A percentile compares a stretch with the other conserved stretches of the same genome.
These are phyloP conservation scores for Somion occarium DNA, from an alignment of 1,284 basidiomycete genomes.

Conservation along the genomic window DNA sequence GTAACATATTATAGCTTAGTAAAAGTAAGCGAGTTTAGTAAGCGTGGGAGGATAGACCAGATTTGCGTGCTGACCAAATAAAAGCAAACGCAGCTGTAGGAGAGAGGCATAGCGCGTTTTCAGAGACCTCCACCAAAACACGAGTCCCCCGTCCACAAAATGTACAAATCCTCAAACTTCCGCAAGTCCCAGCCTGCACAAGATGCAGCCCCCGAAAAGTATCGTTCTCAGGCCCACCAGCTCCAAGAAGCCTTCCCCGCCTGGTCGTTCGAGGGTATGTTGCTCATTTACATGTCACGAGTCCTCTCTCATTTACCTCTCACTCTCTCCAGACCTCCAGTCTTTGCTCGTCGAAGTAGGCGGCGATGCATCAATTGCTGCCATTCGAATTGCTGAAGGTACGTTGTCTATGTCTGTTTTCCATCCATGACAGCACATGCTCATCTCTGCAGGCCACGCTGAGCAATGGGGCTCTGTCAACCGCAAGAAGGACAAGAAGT, in stretches of 20 bases:
- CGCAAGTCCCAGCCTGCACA: constrained; percentile 24
- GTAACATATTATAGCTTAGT: too few relatives aligned
- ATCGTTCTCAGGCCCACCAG: constrained; percentile 47
- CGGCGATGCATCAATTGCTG: constrained; percentile 75
- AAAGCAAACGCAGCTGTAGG: too few relatives aligned
- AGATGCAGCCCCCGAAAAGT: constrained; percentile 34
- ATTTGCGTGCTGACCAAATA: too few relatives aligned
- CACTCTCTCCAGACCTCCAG: constrained; percentile 55
- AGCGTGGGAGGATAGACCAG: too few relatives aligned
- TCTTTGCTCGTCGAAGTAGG: constrained; percentile 68
- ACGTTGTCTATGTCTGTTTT: constrained; percentile 15
- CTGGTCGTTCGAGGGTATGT: constrained; percentile 73
- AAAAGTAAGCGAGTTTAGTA: too few relatives aligned
- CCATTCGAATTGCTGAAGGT: constrained; percentile 80
- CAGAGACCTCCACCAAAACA: too few relatives aligned
- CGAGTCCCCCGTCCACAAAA: constrained; percentile 20
- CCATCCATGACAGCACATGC: constrained; percentile 11
- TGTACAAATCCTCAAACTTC: constrained; percentile 32
- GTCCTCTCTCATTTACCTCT: constrained; percentile 17
- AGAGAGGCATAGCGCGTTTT: too few relatives aligned
- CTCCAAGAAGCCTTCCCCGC: constrained; percentile 76
- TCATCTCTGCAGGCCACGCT: constrained; percentile 53
- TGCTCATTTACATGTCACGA: constrained; percentile 14
- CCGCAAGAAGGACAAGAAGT: constrained; percentile 85
- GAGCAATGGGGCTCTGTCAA: constrained; percentile 86